Evolutionary conservation across 2,329 filamentous ascomycete species (phyloP).

Genomic region (Thielaviopsis punctulata): DNA sequence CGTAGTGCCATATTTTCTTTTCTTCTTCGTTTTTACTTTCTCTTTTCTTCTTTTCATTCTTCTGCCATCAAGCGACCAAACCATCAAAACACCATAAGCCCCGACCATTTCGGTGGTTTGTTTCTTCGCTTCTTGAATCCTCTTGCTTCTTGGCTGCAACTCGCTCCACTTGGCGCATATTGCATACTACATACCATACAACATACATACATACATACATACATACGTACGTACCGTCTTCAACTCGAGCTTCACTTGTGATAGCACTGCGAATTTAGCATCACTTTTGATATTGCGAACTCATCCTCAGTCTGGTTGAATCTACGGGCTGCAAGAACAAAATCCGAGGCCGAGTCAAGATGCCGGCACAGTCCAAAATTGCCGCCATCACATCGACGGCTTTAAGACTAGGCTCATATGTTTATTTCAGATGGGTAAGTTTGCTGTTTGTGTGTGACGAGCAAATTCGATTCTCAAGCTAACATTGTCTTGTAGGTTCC

Average conservation of each 20-base stretch:
- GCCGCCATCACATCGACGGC: slow-evolving; percentile 22
- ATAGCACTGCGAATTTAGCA: too few relatives aligned
- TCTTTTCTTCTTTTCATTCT: background rate
- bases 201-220: too few relatives aligned
- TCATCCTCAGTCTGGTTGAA: background rate
- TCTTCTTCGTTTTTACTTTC: background rate
- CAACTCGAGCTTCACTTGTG: background rate
- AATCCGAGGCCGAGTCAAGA: background rate
- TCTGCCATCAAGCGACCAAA: background rate
- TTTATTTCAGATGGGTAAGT: slow-evolving; percentile 45
- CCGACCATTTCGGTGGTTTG: too few relatives aligned
- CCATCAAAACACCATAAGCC: too few relatives aligned
- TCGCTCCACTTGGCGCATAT: background rate
- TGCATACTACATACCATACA: too few relatives aligned
- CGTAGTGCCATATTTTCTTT: too few relatives aligned
- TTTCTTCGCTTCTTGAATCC: background rate
- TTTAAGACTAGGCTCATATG: slow-evolving; percentile 29
- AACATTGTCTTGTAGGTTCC: slow-evolving; percentile 15
- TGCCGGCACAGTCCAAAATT: slow-evolving; percentile 11
- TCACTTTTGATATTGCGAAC: background rate
- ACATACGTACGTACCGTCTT: too few relatives aligned
- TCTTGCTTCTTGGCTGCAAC: background rate
- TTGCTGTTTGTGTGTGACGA: background rate
- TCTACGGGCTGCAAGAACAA: background rate
- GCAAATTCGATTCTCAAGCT: slow-evolving; percentile 12